Evolutionary conservation across 345 rosid species (phyloP).

Genomic region (Mangifera indica): DNA sequence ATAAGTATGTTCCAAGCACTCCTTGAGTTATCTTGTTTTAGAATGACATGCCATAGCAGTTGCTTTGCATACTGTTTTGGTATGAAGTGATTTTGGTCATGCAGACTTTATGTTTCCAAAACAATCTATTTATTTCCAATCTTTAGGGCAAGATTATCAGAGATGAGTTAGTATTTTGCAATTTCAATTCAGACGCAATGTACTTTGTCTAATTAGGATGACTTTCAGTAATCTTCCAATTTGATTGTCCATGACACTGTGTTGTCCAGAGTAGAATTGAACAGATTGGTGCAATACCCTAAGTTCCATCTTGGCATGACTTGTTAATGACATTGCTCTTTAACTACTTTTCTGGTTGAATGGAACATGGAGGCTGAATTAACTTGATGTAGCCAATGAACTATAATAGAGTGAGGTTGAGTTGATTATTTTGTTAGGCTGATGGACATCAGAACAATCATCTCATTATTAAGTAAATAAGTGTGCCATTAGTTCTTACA

Average conservation of each 20-base stretch:
- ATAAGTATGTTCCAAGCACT: constrained; percentile 51
- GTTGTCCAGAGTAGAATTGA: no score
- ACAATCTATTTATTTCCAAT: background rate
- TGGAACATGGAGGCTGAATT: background rate
- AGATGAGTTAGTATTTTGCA: background rate
- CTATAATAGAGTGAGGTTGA: background rate
- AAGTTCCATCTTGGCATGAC: no score
- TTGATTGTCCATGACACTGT: no score
- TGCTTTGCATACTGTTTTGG: background rate
- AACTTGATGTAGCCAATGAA: background rate
- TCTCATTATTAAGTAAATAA: background rate
- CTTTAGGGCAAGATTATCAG: background rate
- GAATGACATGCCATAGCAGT: background rate
- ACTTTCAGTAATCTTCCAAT: background rate
- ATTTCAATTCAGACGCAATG: background rate
- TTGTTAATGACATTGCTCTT: no score
- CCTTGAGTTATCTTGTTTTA: constrained; percentile 1
- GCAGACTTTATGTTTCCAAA: background rate
- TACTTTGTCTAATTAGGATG: background rate
- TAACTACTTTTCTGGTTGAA: background rate
- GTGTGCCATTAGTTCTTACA: background rate
- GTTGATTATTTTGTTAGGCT: background rate
- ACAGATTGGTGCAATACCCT: no score
- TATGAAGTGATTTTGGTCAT: background rate
- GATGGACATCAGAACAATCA: background rate